Base-by-base conservation (phyloP, 768 basidiomycete species). In the Coprinopsis strossmayeri region DNA sequence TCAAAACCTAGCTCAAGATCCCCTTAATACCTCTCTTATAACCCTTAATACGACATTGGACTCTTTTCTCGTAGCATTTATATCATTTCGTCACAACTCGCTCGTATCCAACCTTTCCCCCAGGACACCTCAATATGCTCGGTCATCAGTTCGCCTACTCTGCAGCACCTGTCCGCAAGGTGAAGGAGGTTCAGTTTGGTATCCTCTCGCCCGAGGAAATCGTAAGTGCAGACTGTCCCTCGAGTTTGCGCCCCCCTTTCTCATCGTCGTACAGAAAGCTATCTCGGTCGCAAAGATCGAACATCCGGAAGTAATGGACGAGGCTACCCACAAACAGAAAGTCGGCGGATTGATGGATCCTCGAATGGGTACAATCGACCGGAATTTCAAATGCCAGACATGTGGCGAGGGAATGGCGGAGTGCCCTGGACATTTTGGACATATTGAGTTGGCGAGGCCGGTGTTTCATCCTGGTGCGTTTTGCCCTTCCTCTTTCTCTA, bases 361-460 rank as follows among this genome's bases (percentile, higher is more conserved):
- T 44, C 82, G 91, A 51, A 91, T 98, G 87, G 96, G 96, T 32
- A 99, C 92, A 24, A 95, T 94, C 59, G 92, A 94, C 73, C 78
- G 92, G 57, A 93, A 94, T 65, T 94, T 95, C 72, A 98, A 98
- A 73, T 99, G 96, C 65, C 93, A 97, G 73, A 98, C 96, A 24
- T 98, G 96, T 66, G 94, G 93, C 56, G 96, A 99, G 77, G 95
- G 94, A n/a, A 97, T 98, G 94, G 86, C 92, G 15, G 96, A 98
- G 65, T 99, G 96, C 71, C 94, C 96, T 23, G 96, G 96, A 44
- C 96, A 98, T 67, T 99, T 99, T 72, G 96, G 96, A 48, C 94
- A 98, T 65, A 91, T 99, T 61, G 96, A 99, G 70, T 72, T 99
- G 61, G 91, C 91, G 37, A 77, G 92, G 58, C 93, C 95, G n/a